These are phyloP conservation scores for Blastocystis sp. DNA, from an alignment of 352 stramenopile species.

Conservation along the genomic window DNA sequence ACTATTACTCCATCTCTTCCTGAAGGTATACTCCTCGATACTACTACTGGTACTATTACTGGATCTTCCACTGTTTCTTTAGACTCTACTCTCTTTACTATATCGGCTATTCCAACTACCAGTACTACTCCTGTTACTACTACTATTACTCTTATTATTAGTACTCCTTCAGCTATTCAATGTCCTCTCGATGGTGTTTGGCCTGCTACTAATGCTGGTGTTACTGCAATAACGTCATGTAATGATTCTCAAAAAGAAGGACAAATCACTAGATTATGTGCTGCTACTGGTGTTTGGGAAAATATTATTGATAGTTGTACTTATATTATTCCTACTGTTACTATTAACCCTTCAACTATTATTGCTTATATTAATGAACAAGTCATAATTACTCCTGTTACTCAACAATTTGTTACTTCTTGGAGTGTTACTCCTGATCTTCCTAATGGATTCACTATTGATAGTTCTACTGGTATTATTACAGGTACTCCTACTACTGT, in stretches of 20 bases:
- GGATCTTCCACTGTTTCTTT: conserved; percentile 20
- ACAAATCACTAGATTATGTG: conserved; percentile 20
- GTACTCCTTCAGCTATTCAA: neutral
- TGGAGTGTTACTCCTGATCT: conserved; percentile 1
- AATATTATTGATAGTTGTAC: conserved; percentile 7
- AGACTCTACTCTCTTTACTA: conserved; percentile 11
- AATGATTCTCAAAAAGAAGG: conserved; percentile 19
- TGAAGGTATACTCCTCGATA: conserved; percentile 27
- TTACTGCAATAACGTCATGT: conserved; percentile 9
- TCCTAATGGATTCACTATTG: conserved; percentile 13
- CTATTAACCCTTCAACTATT: neutral
- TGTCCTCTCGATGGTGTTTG: conserved; percentile 6
- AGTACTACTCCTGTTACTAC: conserved; percentile 4
- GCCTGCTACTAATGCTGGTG: conserved; percentile 22
- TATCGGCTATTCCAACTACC: conserved; percentile 10
- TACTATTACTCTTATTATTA: conserved; percentile 23
- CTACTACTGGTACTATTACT: conserved; percentile 6
- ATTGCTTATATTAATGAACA: conserved; percentile 7
- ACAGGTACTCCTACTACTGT: conserved; percentile 15
- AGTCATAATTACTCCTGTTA: conserved; percentile 4
- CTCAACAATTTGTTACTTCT: conserved; percentile 22
- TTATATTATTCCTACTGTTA: conserved; percentile 30
- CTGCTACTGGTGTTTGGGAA: conserved; percentile 5
- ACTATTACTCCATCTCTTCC: conserved; percentile 18
- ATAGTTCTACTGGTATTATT: conserved; percentile 11